Evolutionary conservation across 257 asterid species (phyloP).

Genomic region (Galeopsis tetrahit): DNA sequence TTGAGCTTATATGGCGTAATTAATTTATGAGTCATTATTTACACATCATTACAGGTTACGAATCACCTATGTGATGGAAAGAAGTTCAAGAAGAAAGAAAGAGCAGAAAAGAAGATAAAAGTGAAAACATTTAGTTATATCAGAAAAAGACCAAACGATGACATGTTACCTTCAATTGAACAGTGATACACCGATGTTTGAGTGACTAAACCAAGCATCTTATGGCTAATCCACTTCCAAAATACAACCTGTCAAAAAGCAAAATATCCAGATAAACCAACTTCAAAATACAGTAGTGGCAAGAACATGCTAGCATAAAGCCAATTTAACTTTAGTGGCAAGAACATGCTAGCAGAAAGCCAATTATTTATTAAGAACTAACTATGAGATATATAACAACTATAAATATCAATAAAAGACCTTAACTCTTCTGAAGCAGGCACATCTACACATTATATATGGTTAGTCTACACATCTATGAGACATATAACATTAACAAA

Average conservation of each 20-base stretch:
- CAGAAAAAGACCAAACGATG: slow-evolving; percentile 19
- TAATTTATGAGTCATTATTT: no score
- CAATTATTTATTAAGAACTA: no score
- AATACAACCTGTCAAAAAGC: slow-evolving; percentile 69
- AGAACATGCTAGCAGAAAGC: no score
- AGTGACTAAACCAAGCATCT: slow-evolving; percentile 94
- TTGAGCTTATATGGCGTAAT: no score
- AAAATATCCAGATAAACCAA: slow-evolving; percentile 25
- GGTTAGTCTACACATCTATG: no score
- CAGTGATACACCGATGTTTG: slow-evolving; percentile 93
- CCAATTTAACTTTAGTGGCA: no score
- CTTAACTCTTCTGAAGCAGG: no score
- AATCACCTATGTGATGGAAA: slow-evolving; percentile 63
- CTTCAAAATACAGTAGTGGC: slow-evolving; percentile 9
- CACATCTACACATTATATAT: no score
- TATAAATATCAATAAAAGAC: no score
- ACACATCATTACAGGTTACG: slow-evolving; percentile 39
- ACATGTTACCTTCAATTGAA: slow-evolving; percentile 75
- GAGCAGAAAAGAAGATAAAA: slow-evolving; percentile 4
- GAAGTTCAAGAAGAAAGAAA: slow-evolving; percentile 21
- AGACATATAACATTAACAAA: no score
- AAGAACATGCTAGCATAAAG: no score
- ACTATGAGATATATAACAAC: no score
- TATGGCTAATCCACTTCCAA: slow-evolving; percentile 96
- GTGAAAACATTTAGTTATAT: slow-evolving; percentile 4